These are phyloP conservation scores for Peronosclerospora sorghi DNA, from an alignment of 352 stramenopile genomes.

Conservation along the genomic window DNA sequence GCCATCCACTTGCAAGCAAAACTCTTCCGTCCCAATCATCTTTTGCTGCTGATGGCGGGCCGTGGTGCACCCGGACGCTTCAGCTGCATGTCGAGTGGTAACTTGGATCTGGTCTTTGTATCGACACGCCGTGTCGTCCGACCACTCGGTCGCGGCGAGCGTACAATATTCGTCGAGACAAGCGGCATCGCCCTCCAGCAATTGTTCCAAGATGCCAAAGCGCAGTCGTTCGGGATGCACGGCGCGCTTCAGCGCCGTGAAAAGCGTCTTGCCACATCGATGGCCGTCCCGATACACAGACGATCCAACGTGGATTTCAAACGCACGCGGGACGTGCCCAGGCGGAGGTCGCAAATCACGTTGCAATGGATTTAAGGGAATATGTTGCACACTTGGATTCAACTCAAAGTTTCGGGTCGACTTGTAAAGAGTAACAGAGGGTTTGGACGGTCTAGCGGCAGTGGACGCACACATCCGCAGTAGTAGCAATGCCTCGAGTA, in stretches of 20 bases:
- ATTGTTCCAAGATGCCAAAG: slow-evolving; percentile 73
- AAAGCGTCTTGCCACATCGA: slow-evolving; percentile 67
- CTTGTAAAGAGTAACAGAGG: no score
- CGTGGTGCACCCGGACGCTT: slow-evolving; percentile 59
- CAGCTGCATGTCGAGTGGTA: slow-evolving; percentile 48
- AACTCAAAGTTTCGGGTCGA: slow-evolving; percentile 8
- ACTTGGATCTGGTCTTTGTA: slow-evolving; percentile 53
- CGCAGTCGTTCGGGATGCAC: slow-evolving; percentile 48
- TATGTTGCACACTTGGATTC: slow-evolving; percentile 58
- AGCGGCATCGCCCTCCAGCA: slow-evolving; percentile 49
- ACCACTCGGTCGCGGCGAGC: slow-evolving; percentile 48
- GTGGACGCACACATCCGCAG: no score
- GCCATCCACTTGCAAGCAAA: slow-evolving; percentile 72
- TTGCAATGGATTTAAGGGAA: slow-evolving; percentile 25
- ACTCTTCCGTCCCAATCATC: slow-evolving; percentile 52
- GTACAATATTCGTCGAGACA: slow-evolving; percentile 73
- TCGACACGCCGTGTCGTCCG: slow-evolving; percentile 37
- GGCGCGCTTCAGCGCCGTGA: slow-evolving; percentile 55
- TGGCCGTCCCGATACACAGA: slow-evolving; percentile 72
- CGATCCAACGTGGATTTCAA: slow-evolving; percentile 55
- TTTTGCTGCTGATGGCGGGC: slow-evolving; percentile 68
- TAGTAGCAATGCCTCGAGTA: no score
- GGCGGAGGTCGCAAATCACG: slow-evolving; percentile 45
- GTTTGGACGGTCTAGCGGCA: no score
- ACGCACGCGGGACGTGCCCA: slow-evolving; percentile 27